A percentile compares a stretch with the other conserved stretches of the same genome.
phyloP scores from a whole-genome alignment of 2,329 filamentous ascomycete genomes.

The Colletotrichum gigasporum region DNA sequence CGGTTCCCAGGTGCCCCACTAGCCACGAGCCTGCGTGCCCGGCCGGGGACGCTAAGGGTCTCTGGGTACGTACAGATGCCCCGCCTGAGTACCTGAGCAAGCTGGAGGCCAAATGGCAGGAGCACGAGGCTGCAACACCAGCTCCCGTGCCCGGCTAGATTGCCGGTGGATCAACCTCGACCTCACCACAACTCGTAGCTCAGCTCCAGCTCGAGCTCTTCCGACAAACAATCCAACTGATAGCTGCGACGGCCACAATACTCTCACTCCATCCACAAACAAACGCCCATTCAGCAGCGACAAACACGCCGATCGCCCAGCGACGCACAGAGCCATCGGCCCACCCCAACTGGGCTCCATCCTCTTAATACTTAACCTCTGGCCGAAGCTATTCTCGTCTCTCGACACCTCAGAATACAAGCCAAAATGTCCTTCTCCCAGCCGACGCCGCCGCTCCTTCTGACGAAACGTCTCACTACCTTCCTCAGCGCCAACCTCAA shows the following conservation, averaged over 20 bases:
- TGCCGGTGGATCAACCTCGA: constrained; percentile 7
- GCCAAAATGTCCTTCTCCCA: constrained; percentile 45
- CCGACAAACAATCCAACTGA: neutral
- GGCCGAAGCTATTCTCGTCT: neutral
- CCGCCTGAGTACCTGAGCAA: no score
- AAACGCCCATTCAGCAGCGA: no score
- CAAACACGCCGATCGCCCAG: no score
- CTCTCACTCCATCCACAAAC: no score
- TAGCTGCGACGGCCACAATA: no score
- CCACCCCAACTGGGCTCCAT: neutral
- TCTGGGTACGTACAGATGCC: neutral
- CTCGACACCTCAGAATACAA: neutral
- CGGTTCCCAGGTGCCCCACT: neutral
- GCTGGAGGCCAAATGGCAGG: neutral
- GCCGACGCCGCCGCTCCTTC: constrained; percentile 66
- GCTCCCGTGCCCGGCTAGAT: constrained; percentile 7
- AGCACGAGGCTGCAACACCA: neutral
- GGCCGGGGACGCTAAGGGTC: neutral
- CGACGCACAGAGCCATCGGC: neutral
- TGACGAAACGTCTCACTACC: constrained; percentile 71
- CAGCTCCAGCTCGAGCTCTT: neutral
- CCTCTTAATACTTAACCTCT: neutral
- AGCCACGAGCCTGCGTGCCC: no score
- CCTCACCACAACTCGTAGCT: neutral
- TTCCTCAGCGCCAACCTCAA: constrained; percentile 69